phyloP scores from a whole-genome alignment of 768 basidiomycete species.

The Suillus luteus region DNA sequence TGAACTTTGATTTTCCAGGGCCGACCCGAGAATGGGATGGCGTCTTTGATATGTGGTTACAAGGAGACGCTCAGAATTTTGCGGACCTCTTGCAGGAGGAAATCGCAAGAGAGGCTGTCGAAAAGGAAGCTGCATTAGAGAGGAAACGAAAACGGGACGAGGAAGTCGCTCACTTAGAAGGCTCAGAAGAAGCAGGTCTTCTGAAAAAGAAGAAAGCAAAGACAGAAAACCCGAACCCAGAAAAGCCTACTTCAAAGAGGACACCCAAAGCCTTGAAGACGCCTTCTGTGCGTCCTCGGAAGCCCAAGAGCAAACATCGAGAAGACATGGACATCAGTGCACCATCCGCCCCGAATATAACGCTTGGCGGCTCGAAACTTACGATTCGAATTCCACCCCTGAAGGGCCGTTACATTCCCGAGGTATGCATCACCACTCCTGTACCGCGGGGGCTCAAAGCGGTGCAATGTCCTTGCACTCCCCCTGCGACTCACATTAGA shows the following conservation, averaged over 20 bases:
- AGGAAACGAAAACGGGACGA: conserved; percentile 60
- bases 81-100: conserved; percentile 60
- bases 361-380: background rate
- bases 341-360: conserved; percentile 3
- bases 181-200: conserved; percentile 4
- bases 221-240: conserved; percentile 17
- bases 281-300: conserved; percentile 31
- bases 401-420: background rate
- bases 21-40: conserved; percentile 87
- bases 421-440: conserved; percentile 21
- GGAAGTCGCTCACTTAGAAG: conserved; percentile 29
- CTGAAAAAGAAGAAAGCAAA: conserved; percentile 24
- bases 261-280: conserved; percentile 29
- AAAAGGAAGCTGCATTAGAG: conserved; percentile 56
- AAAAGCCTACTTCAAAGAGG: conserved; percentile 21
- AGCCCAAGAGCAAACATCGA: conserved; percentile 24
- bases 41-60: conserved; percentile 87
- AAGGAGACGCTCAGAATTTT: conserved; percentile 86
- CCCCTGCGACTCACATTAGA: conserved; percentile 26
- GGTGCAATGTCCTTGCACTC: conserved; percentile 21
- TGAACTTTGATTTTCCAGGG: conserved; percentile 86
- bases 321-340: background rate
- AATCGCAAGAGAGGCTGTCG: conserved; percentile 53
- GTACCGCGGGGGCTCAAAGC: conserved; percentile 17
- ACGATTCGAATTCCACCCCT: background rate